These are phyloP conservation scores for Acanthamoeba lenticulata DNA, from an alignment of 208 protist species.

Conservation along the genomic window DNA sequence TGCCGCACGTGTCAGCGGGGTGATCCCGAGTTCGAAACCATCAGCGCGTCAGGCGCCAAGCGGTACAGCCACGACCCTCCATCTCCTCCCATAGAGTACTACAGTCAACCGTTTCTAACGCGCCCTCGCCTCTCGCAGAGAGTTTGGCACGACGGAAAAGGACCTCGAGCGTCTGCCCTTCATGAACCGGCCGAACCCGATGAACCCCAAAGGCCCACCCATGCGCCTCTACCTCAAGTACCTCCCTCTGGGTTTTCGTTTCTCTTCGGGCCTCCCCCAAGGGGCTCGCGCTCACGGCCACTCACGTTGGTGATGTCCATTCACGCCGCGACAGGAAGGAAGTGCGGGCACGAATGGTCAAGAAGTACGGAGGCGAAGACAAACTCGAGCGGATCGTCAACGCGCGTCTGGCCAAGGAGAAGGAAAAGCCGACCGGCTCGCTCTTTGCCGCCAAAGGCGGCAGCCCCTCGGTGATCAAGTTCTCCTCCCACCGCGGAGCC, in stretches of 20 bases:
- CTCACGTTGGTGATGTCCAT: not conserved
- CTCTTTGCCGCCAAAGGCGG: not conserved
- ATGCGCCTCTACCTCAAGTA: conserved; percentile 51
- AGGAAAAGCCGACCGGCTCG: not conserved
- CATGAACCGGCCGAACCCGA: conserved; percentile 36
- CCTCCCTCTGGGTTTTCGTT: not conserved
- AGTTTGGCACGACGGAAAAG: conserved; percentile 45
- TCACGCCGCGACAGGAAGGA: not conserved
- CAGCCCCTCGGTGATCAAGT: conserved; percentile 33
- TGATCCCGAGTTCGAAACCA: not conserved
- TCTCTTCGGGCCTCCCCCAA: not conserved
- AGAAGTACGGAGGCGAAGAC: conserved; percentile 26
- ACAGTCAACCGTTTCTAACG: too few relatives aligned
- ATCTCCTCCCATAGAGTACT: not conserved
- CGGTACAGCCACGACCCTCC: not conserved
- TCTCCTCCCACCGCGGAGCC: not conserved
- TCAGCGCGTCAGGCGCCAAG: conserved; percentile 8
- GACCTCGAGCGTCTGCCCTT: conserved; percentile 8
- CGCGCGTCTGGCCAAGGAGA: not conserved
- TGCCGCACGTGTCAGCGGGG: not conserved
- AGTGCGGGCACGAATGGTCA: conserved; percentile 9
- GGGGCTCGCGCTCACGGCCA: not conserved
- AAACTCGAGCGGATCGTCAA: conserved; percentile 4
- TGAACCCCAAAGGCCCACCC: conserved; percentile 57
- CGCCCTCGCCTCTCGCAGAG: not conserved